These are phyloP conservation scores for Trichosanthes truncata DNA, from an alignment of 306 rosid species.

Conservation along the genomic window DNA sequence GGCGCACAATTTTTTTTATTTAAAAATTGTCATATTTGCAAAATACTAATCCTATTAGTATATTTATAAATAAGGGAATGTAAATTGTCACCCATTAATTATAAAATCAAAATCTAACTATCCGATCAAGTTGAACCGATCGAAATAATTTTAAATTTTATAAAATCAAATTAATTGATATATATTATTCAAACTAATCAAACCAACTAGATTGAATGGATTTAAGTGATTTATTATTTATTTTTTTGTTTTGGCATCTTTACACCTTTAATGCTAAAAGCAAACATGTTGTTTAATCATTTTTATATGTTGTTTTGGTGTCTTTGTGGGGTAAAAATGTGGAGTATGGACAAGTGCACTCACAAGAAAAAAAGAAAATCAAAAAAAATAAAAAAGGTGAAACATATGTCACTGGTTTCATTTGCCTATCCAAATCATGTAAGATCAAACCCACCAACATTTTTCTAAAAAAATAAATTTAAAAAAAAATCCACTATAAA, in stretches of 20 bases:
- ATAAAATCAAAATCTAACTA: too few relatives aligned
- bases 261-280: background rate
- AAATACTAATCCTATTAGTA: too few relatives aligned
- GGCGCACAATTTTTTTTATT: too few relatives aligned
- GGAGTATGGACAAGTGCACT: slow-evolving; percentile 1
- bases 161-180: too few relatives aligned
- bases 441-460: slow-evolving; percentile 1
- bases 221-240: background rate
- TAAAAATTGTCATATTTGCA: too few relatives aligned
- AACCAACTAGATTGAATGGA: too few relatives aligned
- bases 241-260: background rate
- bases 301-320: background rate
- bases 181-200: background rate
- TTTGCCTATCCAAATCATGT: background rate
- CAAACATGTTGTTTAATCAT: background rate
- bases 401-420: background rate
- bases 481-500: slow-evolving; percentile 26
- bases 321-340: background rate
- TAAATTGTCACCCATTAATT: too few relatives aligned
- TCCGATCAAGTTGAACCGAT: too few relatives aligned
- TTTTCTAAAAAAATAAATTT: too few relatives aligned
- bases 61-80: too few relatives aligned
- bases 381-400: background rate
- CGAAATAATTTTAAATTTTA: too few relatives aligned
- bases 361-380: background rate